A percentile compares a stretch with the other conserved stretches of the same genome.
Conservation (phyloP, 2,329 filamentous ascomycete species). For the Trichoderma lentiforme region DNA sequence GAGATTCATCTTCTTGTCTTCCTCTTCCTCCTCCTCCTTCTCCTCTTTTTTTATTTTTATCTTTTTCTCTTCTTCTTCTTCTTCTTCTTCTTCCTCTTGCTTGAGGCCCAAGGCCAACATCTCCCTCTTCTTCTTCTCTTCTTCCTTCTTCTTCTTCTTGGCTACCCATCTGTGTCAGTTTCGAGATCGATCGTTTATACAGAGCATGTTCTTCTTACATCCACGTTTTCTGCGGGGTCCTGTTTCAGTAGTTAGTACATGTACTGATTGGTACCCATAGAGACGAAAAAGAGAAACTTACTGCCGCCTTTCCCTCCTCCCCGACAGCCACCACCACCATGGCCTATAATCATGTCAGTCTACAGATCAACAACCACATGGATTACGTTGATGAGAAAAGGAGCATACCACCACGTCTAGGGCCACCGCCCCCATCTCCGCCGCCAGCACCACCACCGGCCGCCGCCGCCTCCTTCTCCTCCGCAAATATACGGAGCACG, state of each 20-base stretch:
- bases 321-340: background rate
- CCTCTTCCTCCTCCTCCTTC: background rate
- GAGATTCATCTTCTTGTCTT: background rate
- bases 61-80: background rate
- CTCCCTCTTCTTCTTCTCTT: background rate
- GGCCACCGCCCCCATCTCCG: background rate
- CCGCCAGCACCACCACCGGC: too few relatives aligned
- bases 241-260: background rate
- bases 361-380: background rate
- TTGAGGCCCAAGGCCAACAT: too few relatives aligned
- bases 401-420: background rate
- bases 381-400: background rate
- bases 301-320: background rate
- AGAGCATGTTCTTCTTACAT: background rate
- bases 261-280: background rate
- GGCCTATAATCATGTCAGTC: background rate
- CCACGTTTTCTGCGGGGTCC: background rate
- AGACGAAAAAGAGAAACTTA: background rate
- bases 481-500: too few relatives aligned
- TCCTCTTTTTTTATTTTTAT: background rate
- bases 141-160: background rate
- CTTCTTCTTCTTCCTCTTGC: background rate
- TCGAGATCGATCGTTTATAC: background rate
- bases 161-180: background rate
- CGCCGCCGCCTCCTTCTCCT: too few relatives aligned